Conservation (phyloP, 2,329 filamentous ascomycete genomes). For the Ceratocystis eucalypticola region DNA sequence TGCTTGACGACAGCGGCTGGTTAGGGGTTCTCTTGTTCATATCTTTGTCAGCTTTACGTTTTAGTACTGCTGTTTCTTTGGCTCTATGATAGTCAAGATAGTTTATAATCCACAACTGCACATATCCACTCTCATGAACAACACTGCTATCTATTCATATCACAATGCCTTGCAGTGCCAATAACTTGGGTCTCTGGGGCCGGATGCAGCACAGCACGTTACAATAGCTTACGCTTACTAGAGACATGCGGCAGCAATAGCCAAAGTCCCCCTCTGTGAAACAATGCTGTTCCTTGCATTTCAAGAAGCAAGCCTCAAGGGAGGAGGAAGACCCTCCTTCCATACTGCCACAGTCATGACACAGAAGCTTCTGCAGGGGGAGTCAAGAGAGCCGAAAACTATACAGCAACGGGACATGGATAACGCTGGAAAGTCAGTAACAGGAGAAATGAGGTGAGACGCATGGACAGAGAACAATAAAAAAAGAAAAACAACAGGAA, state of each 20-base stretch:
- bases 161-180: background rate
- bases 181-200: background rate
- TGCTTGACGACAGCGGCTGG: background rate
- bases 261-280: conserved; percentile 5
- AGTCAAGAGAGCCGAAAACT: background rate
- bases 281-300: background rate
- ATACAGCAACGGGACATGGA: background rate
- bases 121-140: background rate
- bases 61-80: background rate
- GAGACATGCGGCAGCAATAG: background rate
- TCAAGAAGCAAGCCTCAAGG: background rate
- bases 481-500: background rate
- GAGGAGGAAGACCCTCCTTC: background rate
- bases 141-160: background rate
- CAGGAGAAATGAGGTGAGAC: background rate
- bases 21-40: background rate
- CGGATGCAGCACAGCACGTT: no score
- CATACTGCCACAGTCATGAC: background rate
- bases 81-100: background rate
- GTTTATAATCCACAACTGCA: background rate
- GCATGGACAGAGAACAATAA: background rate
- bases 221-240: background rate
- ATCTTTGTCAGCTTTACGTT: background rate
- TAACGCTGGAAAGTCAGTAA: background rate
- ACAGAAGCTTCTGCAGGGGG: background rate